Evolutionary conservation across 495 filamentous ascomycete genomes (phyloP), one percentile per base, ranked within the genome.

Genomic region (Pseudomonodictys pantanalensis): DNA sequence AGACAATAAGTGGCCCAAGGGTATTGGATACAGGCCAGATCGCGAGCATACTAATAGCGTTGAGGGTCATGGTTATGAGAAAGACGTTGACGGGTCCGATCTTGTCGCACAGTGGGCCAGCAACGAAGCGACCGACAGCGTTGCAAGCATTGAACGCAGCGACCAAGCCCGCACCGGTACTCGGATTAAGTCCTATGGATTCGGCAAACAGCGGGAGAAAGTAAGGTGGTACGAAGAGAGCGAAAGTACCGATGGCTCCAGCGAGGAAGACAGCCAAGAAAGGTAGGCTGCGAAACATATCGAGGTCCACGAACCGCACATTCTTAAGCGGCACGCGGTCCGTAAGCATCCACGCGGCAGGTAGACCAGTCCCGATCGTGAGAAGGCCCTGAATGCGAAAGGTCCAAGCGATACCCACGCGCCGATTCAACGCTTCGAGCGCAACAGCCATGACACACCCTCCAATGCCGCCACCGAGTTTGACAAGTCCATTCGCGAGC

Each of bases 171-270:
- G 81, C 81, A 0, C 81, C 81, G 0, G 73, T 75, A 20, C 71
- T 72, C 12, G 80, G 74, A 0, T 72, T 70, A 39, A 82, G 67
- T 1, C 77, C 77, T 4, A 81, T 58, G 0, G 77, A 78, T 23
- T 73, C 58, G 25, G 73, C 74, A 51, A 77, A 80, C 4, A 79
- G 67, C 0, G 83, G 82, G 0, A 85, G 66, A 65, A 83, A 84
- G 69, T 82, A 84, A 0, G 82, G 78, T 0, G 83, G 83, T 1
- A 86, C 81, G 48, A 83, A 78, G 8, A 85, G 74, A 0, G 82
- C 78, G 63, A 86, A 86, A 18, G 81, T 83, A 2, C 74, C 82
- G n/a, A 85, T 78, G 2, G 77, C 79, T 2, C 80, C 79, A 2
- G 75, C 75, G 4, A 79, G 46, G 58, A 84, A 84, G 26, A 86